Evolutionary conservation across 148 eudicot genomes (phyloP).

Genomic region (Silene uniflora): DNA sequence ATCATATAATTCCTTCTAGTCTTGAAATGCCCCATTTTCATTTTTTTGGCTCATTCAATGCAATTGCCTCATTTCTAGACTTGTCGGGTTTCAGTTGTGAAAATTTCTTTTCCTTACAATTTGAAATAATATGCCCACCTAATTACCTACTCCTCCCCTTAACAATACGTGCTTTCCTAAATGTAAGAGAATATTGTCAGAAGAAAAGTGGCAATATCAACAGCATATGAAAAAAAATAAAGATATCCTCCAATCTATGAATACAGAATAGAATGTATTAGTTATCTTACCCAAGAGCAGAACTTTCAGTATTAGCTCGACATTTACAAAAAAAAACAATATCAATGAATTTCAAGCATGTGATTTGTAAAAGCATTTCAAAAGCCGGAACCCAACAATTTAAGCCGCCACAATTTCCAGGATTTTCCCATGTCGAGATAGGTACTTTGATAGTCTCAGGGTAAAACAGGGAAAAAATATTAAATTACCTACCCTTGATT

Average conservation of each 20-base stretch:
- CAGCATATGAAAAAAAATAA: not conserved
- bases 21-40: not conserved
- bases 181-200: not conserved
- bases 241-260: conserved; percentile 8
- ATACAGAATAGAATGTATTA: not conserved
- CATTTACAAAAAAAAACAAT: not conserved
- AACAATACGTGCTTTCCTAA: not conserved
- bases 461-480: not conserved
- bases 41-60: not conserved
- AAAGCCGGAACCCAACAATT: not conserved
- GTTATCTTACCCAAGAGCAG: not conserved
- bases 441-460: not conserved
- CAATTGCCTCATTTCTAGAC: not conserved
- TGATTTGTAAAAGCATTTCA: not conserved
- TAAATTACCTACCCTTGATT: conserved; percentile 49
- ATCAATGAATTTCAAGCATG: not conserved
- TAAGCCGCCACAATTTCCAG: not conserved
- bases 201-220: not conserved
- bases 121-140: not conserved
- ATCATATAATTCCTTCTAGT: not conserved
- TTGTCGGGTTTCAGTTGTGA: not conserved
- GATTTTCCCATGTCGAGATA: not conserved
- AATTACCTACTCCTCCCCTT: not conserved
- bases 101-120: not conserved
- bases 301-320: not conserved